Percentiles rank a stretch among this genome's conserved stretches.
phyloP scores from a whole-genome alignment of 257 asterid genomes.

The Perilla frutescens region DNA sequence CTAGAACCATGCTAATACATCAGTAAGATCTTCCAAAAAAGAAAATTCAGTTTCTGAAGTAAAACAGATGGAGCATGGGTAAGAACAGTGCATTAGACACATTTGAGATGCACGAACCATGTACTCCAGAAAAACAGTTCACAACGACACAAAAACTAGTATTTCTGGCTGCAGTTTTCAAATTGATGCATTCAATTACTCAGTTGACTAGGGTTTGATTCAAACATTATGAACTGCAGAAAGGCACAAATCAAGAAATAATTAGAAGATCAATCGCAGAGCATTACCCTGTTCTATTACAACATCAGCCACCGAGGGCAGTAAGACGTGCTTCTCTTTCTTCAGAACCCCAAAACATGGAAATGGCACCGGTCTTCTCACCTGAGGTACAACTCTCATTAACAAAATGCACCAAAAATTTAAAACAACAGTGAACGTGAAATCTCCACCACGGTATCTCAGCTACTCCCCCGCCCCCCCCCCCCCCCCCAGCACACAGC shows the following conservation, averaged over 20 bases:
- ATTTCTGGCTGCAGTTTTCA: slow-evolving; percentile 6
- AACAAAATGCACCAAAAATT: neutral
- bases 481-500: neutral
- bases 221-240: neutral
- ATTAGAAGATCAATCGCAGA: neutral
- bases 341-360: slow-evolving; percentile 74
- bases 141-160: neutral
- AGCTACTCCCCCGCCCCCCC: neutral
- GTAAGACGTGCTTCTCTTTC: slow-evolving; percentile 66
- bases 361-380: slow-evolving; percentile 64
- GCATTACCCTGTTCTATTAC: slow-evolving; percentile 72
- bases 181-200: neutral
- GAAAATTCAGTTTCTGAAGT: neutral
- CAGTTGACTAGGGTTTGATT: neutral
- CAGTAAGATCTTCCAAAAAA: neutral
- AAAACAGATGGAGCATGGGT: neutral
- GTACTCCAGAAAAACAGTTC: slow-evolving; percentile 11
- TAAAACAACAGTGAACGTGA: neutral
- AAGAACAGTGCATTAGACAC: neutral
- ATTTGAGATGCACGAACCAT: neutral
- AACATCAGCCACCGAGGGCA: slow-evolving; percentile 73
- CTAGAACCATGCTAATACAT: slow-evolving; percentile 5
- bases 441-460: neutral
- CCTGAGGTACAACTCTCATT: slow-evolving; percentile 46
- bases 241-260: neutral